Evolutionary conservation across 345 rosid genomes (phyloP), one percentile per base, ranked within the genome.

Genomic region (Eucalyptus caleyi): DNA sequence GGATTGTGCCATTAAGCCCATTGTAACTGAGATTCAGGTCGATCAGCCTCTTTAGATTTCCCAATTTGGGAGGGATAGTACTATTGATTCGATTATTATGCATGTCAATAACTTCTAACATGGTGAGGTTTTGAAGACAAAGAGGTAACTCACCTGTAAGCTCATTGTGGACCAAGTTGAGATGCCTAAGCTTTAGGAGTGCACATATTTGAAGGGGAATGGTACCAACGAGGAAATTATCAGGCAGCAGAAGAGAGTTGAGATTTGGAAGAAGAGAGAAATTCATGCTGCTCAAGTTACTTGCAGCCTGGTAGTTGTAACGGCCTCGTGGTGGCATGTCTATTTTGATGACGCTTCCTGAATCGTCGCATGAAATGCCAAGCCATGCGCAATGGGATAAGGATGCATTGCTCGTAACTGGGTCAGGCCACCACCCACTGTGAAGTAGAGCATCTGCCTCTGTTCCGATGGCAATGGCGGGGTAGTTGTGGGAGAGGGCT

Each of bases 231-330:
- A 90, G 83, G 3, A 30, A 27, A 34, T 9, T 34, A 9, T 34
- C 5, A 11, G 2, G 9, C 91, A 86, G 27, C 44, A 16, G 4
- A 90, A 89, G 47, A 2, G 6, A 69, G 21, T 11, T 45, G 24
- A 92, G 88, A 89, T 92, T 88, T 2, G 87, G 88, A 13, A 90
- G 80, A 53, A 82, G 91, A 53, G 93, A 89, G 56, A 89, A 88
- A 59, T 89, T 89, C 88, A 90, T 32, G 12, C 45, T 86, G 26
- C 21, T 40, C 56, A 92, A 72, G 21, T 87, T 37, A n/a, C 14
- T 11, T 32, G 10, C 8, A 9, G 67, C 27, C 21, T 4, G 0
- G 2, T 16, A 1, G 23, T 9, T 34, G 23, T 32, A 32, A 16
- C 3, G 9, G 4, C 6, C 12, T 69, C 21, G 10, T 32, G 4